Conservation (phyloP, 2,329 filamentous ascomycete genomes). For the Sclerotinia borealis region DNA sequence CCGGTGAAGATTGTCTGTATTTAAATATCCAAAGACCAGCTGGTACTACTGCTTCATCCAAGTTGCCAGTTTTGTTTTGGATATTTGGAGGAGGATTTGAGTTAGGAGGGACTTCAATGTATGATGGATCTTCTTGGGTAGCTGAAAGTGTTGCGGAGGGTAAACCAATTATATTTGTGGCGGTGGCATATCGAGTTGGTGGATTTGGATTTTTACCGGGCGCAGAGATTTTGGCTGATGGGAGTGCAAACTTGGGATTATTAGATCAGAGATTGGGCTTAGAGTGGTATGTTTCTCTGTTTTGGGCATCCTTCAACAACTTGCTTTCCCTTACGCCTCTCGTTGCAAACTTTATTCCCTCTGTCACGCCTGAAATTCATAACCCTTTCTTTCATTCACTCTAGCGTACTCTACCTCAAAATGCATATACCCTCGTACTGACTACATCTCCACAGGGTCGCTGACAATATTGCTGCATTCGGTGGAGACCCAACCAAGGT, state of each 20-base stretch:
- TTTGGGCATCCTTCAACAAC: not conserved
- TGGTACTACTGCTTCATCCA: slow-evolving; percentile 47
- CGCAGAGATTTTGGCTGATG: slow-evolving; percentile 60
- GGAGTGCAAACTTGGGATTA: slow-evolving; percentile 63
- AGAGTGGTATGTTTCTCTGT: slow-evolving; percentile 47
- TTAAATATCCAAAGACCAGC: slow-evolving; percentile 54
- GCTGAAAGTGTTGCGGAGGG: slow-evolving; percentile 39
- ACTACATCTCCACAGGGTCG: slow-evolving; percentile 37
- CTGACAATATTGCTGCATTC: slow-evolving; percentile 70
- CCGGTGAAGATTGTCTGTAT: slow-evolving; percentile 59
- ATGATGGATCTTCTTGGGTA: slow-evolving; percentile 46
- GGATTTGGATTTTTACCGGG: slow-evolving; percentile 71
- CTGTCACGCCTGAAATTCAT: not conserved
- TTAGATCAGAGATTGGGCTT: slow-evolving; percentile 67
- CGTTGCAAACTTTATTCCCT: not conserved
- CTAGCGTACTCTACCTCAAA: no score
- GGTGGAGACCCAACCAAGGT: slow-evolving; percentile 51
- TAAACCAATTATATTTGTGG: slow-evolving; percentile 67
- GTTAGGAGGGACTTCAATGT: slow-evolving; percentile 45
- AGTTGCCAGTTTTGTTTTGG: slow-evolving; percentile 64
- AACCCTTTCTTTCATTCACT: not conserved
- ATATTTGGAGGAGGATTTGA: slow-evolving; percentile 65
- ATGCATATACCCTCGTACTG: not conserved
- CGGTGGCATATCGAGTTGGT: slow-evolving; percentile 71
- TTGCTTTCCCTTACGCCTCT: not conserved